These are phyloP conservation scores for Selenicereus undatus DNA, from an alignment of 148 eudicot genomes.

Conservation along the genomic window DNA sequence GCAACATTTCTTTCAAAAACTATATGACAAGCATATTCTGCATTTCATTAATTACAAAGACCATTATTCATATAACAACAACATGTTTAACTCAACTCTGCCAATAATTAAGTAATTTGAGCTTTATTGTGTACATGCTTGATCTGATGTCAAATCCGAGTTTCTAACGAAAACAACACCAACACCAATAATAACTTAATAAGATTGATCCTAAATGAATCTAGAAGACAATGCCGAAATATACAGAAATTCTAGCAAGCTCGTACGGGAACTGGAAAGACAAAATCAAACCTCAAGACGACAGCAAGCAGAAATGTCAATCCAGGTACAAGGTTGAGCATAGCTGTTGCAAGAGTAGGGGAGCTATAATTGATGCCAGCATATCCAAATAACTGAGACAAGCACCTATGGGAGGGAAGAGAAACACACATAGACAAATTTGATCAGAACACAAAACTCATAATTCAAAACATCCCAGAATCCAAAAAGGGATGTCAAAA, in stretches of 20 bases:
- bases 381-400: slow-evolving; percentile 57
- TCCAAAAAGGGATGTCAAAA: no score
- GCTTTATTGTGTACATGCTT: neutral
- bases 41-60: neutral
- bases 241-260: neutral
- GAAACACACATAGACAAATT: neutral
- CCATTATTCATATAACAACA: no score
- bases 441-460: neutral
- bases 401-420: slow-evolving; percentile 32
- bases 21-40: neutral
- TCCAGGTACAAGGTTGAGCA: slow-evolving; percentile 78
- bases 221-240: neutral
- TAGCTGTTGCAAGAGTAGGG: slow-evolving; percentile 57
- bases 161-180: neutral
- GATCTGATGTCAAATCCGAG: neutral
- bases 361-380: slow-evolving; percentile 54
- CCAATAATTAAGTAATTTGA: neutral
- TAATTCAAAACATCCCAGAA: neutral
- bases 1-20: neutral
- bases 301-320: slow-evolving; percentile 73
- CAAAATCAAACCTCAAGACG: slow-evolving; percentile 45
- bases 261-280: neutral
- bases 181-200: no score
- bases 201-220: neutral
- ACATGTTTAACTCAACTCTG: neutral